Conservation (phyloP, 1,284 basidiomycete genomes). For the Ceratobasidium sp. region DNA sequence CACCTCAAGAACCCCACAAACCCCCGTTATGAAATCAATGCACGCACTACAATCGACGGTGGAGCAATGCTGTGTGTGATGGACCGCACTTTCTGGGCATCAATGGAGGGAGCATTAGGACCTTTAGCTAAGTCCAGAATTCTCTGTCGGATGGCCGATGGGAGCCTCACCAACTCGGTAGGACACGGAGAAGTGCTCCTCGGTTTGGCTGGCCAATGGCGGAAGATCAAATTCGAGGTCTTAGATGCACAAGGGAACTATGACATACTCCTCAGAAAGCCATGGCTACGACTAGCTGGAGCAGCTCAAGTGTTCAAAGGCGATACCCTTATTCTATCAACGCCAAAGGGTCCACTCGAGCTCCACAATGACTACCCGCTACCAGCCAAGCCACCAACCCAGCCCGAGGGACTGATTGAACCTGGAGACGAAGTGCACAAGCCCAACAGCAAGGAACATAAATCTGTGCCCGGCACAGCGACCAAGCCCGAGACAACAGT, state of each 20-base stretch:
- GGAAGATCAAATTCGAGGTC: background rate
- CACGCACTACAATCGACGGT: constrained; percentile 1
- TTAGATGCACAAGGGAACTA: background rate
- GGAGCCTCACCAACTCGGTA: background rate
- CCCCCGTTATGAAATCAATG: background rate
- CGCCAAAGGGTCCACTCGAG: background rate
- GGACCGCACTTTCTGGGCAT: constrained; percentile 1
- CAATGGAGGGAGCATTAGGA: background rate
- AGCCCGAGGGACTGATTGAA: background rate
- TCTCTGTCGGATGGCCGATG: constrained; percentile 14
- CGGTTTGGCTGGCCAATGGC: background rate
- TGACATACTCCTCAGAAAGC: constrained; percentile 13
- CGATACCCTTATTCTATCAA: background rate
- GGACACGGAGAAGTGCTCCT: background rate
- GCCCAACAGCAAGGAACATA: background rate
- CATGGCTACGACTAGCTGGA: too few relatives aligned
- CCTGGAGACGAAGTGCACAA: background rate
- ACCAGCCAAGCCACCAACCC: background rate
- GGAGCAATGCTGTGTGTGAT: constrained; percentile 21
- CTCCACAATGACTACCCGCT: background rate
- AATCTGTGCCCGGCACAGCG: too few relatives aligned
- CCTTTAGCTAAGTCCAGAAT: constrained; percentile 13
- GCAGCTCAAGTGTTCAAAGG: background rate
- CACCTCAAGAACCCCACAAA: background rate
- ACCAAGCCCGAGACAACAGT: background rate